Percentiles rank a stretch among this genome's conserved stretches.
These are phyloP conservation scores for Cutaneotrichosporon sp. DNA, from an alignment of 1,284 basidiomycete genomes.

Conservation along the genomic window DNA sequence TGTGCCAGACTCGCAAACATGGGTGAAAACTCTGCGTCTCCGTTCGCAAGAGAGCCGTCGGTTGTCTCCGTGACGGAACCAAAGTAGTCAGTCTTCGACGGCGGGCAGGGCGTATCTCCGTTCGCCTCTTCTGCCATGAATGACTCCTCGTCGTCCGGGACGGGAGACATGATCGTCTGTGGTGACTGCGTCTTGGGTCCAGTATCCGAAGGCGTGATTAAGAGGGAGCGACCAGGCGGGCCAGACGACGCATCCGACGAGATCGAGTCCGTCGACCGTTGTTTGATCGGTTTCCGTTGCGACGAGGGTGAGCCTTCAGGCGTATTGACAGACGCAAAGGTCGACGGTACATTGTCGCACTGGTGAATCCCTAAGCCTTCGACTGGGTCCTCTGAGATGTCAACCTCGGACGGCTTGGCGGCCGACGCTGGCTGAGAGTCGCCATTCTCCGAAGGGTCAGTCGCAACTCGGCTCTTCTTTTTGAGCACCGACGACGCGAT, in stretches of 20 bases:
- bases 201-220: slow-evolving; percentile 23
- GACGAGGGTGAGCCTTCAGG: not conserved
- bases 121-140: not conserved
- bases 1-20: slow-evolving; percentile 48
- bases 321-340: slow-evolving; percentile 17
- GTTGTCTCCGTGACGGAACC: not conserved
- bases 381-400: slow-evolving; percentile 8
- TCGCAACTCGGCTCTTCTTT: slow-evolving; percentile 29
- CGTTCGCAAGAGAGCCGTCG: not conserved
- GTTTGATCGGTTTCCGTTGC: slow-evolving; percentile 7
- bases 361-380: slow-evolving; percentile 23
- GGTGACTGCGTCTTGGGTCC: slow-evolving; percentile 1
- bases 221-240: slow-evolving; percentile 14
- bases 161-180: not conserved
- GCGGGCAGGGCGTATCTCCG: not conserved
- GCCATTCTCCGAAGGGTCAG: slow-evolving; percentile 22
- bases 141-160: slow-evolving; percentile 1
- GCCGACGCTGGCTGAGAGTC: slow-evolving; percentile 15
- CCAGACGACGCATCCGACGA: slow-evolving; percentile 23
- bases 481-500: slow-evolving; percentile 42
- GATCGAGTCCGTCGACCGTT: slow-evolving; percentile 13
- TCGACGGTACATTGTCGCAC: slow-evolving; percentile 7
- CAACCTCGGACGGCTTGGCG: not conserved
- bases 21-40: slow-evolving; percentile 25
- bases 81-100: slow-evolving; percentile 7